A percentile compares a stretch with the other conserved stretches of the same genome.
Evolutionary conservation across 306 rosid species (phyloP).

Genomic region (Rosa chinensis): DNA sequence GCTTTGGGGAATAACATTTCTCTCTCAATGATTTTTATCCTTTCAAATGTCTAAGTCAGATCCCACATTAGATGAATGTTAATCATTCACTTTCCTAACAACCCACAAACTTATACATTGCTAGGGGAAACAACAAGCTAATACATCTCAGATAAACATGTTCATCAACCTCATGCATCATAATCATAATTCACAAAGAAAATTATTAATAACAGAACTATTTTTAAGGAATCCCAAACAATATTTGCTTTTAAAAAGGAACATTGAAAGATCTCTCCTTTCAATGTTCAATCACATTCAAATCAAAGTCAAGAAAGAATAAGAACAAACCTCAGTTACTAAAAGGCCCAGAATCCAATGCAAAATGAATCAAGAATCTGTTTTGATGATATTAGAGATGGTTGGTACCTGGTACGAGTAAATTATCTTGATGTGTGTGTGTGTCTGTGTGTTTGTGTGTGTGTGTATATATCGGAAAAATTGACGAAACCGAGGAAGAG

Average conservation of each 20-base stretch:
- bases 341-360: constrained; percentile 3
- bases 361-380: too few relatives aligned
- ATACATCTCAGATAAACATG: background rate
- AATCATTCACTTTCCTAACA: background rate
- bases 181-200: constrained; percentile 1
- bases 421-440: too few relatives aligned
- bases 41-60: background rate
- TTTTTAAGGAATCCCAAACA: background rate
- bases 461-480: too few relatives aligned
- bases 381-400: too few relatives aligned
- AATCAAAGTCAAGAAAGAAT: background rate
- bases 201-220: background rate
- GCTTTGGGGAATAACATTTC: background rate
- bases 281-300: constrained; percentile 13
- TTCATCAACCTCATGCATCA: constrained; percentile 10
- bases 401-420: too few relatives aligned
- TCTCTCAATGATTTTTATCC: background rate
- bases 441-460: too few relatives aligned
- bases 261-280: background rate
- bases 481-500: too few relatives aligned
- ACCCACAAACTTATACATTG: background rate
- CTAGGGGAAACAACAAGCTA: constrained; percentile 5
- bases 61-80: background rate
- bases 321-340: constrained; percentile 25
- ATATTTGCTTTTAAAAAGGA: background rate